These are phyloP conservation scores for Lactarius pseudohatsudake DNA, from an alignment of 768 basidiomycete species.

Conservation along the genomic window DNA sequence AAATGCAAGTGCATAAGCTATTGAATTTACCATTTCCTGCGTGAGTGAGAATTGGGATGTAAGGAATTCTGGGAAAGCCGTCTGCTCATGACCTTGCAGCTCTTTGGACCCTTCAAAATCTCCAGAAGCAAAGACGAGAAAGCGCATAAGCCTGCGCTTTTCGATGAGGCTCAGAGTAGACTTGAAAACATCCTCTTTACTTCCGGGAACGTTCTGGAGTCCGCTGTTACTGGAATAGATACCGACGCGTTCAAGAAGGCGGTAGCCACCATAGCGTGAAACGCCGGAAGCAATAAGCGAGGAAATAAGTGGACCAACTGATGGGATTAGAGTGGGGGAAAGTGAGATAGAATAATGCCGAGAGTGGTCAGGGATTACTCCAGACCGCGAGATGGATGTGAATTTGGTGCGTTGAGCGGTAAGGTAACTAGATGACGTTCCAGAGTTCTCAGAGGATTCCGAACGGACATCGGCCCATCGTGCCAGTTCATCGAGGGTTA, in stretches of 20 bases:
- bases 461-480: slow-evolving; percentile 57
- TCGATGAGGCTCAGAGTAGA: slow-evolving; percentile 76
- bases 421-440: slow-evolving; percentile 31
- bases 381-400: slow-evolving; percentile 46
- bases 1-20: slow-evolving; percentile 79
- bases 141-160: slow-evolving; percentile 91
- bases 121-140: slow-evolving; percentile 75
- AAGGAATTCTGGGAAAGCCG: slow-evolving; percentile 66
- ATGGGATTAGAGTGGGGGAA: slow-evolving; percentile 78
- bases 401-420: slow-evolving; percentile 37
- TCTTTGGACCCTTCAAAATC: slow-evolving; percentile 69
- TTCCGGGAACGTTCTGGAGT: slow-evolving; percentile 71
- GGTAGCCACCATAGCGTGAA: slow-evolving; percentile 87
- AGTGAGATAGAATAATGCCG: slow-evolving; percentile 86
- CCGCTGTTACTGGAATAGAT: slow-evolving; percentile 50
- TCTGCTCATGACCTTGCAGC: slow-evolving; percentile 52
- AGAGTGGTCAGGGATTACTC: slow-evolving; percentile 49
- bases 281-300: slow-evolving; percentile 81
- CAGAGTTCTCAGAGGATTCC: slow-evolving; percentile 21
- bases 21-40: slow-evolving; percentile 53
- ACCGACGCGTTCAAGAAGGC: slow-evolving; percentile 69
- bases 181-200: slow-evolving; percentile 93
- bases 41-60: slow-evolving; percentile 60
- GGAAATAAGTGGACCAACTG: slow-evolving; percentile 74
- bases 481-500: slow-evolving; percentile 78